Percentiles rank a stretch among this genome's conserved stretches.
Conservation (phyloP, 352 stramenopile genomes). For the Thalassiosira ordinaria region DNA sequence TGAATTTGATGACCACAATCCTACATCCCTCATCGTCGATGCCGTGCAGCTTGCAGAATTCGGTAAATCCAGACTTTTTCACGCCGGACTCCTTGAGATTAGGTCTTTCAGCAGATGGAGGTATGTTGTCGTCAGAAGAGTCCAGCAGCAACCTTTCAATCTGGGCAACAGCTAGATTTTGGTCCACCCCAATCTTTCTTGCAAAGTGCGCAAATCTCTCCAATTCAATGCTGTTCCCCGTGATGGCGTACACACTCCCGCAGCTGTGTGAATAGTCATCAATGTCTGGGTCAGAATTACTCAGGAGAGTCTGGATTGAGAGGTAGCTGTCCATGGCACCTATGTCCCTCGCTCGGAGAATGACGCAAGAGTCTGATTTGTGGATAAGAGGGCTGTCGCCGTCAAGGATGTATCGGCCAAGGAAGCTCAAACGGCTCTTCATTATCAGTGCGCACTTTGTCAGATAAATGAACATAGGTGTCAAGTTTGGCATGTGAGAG, state of each 20-base stretch:
- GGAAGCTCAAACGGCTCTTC: conserved; percentile 47
- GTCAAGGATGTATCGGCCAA: conserved; percentile 54
- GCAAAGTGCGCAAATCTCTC: conserved; percentile 37
- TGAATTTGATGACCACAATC: conserved; percentile 53
- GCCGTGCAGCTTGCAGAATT: conserved; percentile 49
- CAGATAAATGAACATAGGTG: too few species aligned
- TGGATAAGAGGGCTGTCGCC: conserved; percentile 26
- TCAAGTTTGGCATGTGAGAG: too few species aligned
- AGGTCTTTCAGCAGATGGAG: neutral
- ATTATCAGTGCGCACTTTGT: conserved; percentile 54
- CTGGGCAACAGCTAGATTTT: conserved; percentile 19
- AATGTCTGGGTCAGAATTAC: conserved; percentile 45
- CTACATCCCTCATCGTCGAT: conserved; percentile 38
- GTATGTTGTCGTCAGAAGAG: conserved; percentile 1
- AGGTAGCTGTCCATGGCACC: conserved; percentile 54
- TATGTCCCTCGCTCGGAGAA: conserved; percentile 57
- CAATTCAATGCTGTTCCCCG: conserved; percentile 24
- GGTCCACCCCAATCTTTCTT: conserved; percentile 35
- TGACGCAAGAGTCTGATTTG: conserved; percentile 48
- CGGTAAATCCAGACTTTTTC: conserved; percentile 43
- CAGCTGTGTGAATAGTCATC: conserved; percentile 50
- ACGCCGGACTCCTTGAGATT: conserved; percentile 37
- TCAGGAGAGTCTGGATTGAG: conserved; percentile 34
- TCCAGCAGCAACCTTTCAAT: conserved; percentile 43
- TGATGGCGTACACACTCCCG: conserved; percentile 37